Percentiles rank a stretch among this genome's conserved stretches.
Evolutionary conservation across 2,329 filamentous ascomycete genomes (phyloP).

Genomic region (Dothistroma septosporum): DNA sequence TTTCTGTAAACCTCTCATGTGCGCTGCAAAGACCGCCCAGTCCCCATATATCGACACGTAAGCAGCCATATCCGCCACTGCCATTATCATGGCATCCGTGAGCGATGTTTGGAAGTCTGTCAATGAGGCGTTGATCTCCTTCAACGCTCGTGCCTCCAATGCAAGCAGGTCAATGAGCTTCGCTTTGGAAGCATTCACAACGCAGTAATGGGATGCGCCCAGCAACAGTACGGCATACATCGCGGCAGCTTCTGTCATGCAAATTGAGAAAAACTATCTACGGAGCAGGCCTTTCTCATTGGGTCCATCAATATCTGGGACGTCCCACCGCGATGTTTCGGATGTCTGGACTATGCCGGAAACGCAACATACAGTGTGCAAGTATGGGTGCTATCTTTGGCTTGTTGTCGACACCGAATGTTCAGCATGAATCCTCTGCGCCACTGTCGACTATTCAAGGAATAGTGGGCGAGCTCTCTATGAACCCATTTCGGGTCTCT

Average conservation of each 20-base stretch:
- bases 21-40: conserved; percentile 38
- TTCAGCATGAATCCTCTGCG: conserved; percentile 20
- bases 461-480: not conserved
- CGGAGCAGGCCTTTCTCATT: conserved; percentile 35
- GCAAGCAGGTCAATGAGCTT: conserved; percentile 34
- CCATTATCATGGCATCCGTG: conserved; percentile 44
- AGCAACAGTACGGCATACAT: conserved; percentile 42
- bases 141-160: conserved; percentile 41
- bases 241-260: conserved; percentile 34
- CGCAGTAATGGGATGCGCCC: conserved; percentile 39
- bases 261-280: conserved; percentile 38
- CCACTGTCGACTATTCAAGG: conserved; percentile 4
- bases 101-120: conserved; percentile 23
- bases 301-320: conserved; percentile 40
- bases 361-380: conserved; percentile 10
- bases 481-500: not conserved
- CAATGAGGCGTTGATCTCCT: conserved; percentile 40
- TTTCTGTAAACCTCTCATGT: conserved; percentile 43
- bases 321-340: conserved; percentile 39
- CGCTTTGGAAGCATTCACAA: conserved; percentile 25
- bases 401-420: conserved; percentile 19
- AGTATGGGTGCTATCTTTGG: conserved; percentile 17
- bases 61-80: conserved; percentile 48
- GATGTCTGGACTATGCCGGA: conserved; percentile 5
- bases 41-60: conserved; percentile 49